Conservation (phyloP, 2,329 filamentous ascomycete species). For the Penicillium sp. region DNA sequence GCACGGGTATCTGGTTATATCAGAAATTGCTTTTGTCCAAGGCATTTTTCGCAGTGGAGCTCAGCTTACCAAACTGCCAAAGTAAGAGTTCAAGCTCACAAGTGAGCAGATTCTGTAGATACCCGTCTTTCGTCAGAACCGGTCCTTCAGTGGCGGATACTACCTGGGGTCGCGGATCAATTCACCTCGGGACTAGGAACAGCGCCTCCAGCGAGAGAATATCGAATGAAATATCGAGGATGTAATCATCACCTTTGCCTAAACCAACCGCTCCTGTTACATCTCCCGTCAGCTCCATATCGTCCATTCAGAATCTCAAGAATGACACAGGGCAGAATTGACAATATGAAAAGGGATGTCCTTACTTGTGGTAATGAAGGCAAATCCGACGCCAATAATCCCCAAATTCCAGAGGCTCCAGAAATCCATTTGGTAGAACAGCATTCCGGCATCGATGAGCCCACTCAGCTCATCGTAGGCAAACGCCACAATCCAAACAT, state of each 20-base stretch:
- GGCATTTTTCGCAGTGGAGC: neutral
- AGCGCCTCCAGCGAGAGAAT: slow-evolving; percentile 86
- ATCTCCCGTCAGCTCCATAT: slow-evolving; percentile 5
- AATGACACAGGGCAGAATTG: slow-evolving; percentile 26
- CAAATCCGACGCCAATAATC: slow-evolving; percentile 71
- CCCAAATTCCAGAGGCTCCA: slow-evolving; percentile 75
- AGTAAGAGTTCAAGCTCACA: slow-evolving; percentile 83
- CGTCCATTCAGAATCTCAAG: neutral
- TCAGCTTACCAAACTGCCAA: slow-evolving; percentile 55
- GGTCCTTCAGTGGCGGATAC: neutral
- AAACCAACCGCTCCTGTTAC: slow-evolving; percentile 67
- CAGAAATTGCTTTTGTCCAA: neutral
- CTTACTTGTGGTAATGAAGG: slow-evolving; percentile 73
- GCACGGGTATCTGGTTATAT: slow-evolving; percentile 68
- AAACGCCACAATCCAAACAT: slow-evolving; percentile 85
- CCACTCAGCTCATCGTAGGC: slow-evolving; percentile 85
- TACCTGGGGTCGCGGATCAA: neutral
- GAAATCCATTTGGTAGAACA: slow-evolving; percentile 82
- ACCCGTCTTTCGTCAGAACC: slow-evolving; percentile 17
- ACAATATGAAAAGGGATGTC: slow-evolving; percentile 14
- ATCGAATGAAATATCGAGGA: slow-evolving; percentile 82
- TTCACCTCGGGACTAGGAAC: slow-evolving; percentile 75
- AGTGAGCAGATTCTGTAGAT: slow-evolving; percentile 73
- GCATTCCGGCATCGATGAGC: slow-evolving; percentile 79
- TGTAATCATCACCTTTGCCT: slow-evolving; percentile 57